These are phyloP conservation scores for Naganishia friedmannii DNA, from an alignment of 768 basidiomycete genomes.

Conservation along the genomic window DNA sequence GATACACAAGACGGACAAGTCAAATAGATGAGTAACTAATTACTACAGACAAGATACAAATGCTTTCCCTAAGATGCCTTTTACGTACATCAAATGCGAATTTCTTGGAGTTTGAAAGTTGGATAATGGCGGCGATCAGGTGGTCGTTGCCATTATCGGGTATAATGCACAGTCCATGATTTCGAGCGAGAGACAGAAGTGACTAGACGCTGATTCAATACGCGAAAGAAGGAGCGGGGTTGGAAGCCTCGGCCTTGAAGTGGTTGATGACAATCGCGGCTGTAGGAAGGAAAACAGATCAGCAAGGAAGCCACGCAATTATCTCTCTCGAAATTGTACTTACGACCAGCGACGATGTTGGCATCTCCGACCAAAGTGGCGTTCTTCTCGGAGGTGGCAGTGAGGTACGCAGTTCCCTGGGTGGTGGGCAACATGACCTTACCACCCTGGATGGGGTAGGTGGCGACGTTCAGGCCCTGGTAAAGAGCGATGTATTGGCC, in stretches of 20 bases:
- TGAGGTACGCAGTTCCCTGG: slow-evolving; percentile 59
- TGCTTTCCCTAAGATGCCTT: not conserved
- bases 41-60: slow-evolving; percentile 1
- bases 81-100: not conserved
- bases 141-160: not conserved
- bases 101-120: not conserved
- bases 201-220: not conserved
- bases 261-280: slow-evolving; percentile 33
- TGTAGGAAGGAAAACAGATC: not conserved
- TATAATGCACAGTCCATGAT: slow-evolving; percentile 7
- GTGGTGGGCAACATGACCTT: slow-evolving; percentile 40
- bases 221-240: slow-evolving; percentile 42
- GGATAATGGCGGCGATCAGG: not conserved
- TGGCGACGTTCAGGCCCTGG: slow-evolving; percentile 55
- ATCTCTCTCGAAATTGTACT: too few species aligned
- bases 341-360: slow-evolving; percentile 60
- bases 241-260: slow-evolving; percentile 38
- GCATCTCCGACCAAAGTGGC: slow-evolving; percentile 54
- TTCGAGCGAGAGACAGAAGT: not conserved
- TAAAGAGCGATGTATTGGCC: slow-evolving; percentile 60
- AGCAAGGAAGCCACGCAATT: too few species aligned
- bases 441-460: slow-evolving; percentile 53
- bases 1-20: not conserved
- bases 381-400: slow-evolving; percentile 55
- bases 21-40: not conserved